Evolutionary conservation across 306 rosid species (phyloP).

Genomic region (Herpetospermum pedunculosum): DNA sequence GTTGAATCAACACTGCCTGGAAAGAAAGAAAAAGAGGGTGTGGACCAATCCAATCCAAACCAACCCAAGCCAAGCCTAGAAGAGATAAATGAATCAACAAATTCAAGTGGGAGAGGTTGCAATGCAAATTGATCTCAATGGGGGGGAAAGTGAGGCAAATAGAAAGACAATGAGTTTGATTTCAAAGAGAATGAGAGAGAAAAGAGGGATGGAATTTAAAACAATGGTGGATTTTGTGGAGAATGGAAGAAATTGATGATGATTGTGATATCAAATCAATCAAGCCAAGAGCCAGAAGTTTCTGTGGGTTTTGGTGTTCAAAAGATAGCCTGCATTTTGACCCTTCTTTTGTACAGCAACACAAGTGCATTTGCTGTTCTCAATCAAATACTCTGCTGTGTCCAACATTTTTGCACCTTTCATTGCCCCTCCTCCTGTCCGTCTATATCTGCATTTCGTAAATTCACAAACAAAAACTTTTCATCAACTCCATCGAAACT

Average conservation of each 20-base stretch:
- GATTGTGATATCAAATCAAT: too few relatives aligned
- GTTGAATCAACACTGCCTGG: slow-evolving; percentile 2
- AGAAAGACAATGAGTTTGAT: not conserved
- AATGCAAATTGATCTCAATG: not conserved
- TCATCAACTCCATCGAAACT: not conserved
- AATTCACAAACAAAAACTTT: not conserved
- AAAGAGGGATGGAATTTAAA: not conserved
- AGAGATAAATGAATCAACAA: not conserved
- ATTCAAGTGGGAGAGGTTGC: not conserved
- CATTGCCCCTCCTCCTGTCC: slow-evolving; percentile 36
- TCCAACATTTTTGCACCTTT: slow-evolving; percentile 42
- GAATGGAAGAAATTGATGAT: not conserved
- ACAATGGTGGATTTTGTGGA: not conserved
- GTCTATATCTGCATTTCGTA: slow-evolving; percentile 35
- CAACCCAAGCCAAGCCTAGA: not conserved
- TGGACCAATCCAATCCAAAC: not conserved
- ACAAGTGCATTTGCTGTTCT: slow-evolving; percentile 64
- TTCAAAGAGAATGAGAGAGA: not conserved
- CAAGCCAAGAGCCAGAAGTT: slow-evolving; percentile 91
- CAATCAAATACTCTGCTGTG: slow-evolving; percentile 75
- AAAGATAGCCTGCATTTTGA: slow-evolving; percentile 70
- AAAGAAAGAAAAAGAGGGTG: not conserved
- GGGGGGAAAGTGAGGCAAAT: not conserved
- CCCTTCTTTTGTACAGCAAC: slow-evolving; percentile 74
- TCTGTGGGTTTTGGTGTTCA: slow-evolving; percentile 64